A percentile compares a stretch with the other conserved stretches of the same genome.
Evolutionary conservation across 2,329 filamentous ascomycete genomes (phyloP).

Genomic region (Boeremia exigua): DNA sequence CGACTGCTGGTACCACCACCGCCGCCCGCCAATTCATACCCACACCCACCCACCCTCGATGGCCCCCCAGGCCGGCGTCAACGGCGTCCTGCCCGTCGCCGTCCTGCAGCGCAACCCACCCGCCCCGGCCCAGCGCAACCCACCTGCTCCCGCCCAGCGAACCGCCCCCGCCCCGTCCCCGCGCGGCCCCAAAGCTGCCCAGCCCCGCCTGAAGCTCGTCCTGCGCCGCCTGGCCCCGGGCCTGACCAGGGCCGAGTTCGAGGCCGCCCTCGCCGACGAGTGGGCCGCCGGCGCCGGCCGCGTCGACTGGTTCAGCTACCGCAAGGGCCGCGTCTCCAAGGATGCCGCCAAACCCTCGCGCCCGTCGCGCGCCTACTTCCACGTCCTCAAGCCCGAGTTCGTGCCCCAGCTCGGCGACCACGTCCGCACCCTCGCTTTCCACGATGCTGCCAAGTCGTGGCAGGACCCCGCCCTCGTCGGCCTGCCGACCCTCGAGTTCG

Average conservation of each 20-base stretch:
- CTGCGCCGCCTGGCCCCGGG: slow-evolving; percentile 85
- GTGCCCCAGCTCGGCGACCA: slow-evolving; percentile 71
- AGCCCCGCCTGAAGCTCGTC: slow-evolving; percentile 79
- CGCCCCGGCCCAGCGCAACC: slow-evolving; percentile 38
- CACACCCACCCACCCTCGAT: slow-evolving; percentile 18
- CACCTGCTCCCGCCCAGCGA: slow-evolving; percentile 44
- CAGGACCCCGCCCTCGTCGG: slow-evolving; percentile 76
- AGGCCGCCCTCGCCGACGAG: slow-evolving; percentile 72
- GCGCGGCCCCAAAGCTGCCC: slow-evolving; percentile 51
- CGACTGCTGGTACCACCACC: too few relatives aligned
- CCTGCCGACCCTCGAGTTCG: slow-evolving; percentile 80
- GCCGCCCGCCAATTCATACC: too few relatives aligned
- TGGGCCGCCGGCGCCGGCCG: slow-evolving; percentile 84
- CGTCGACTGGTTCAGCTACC: slow-evolving; percentile 82
- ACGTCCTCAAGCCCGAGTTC: slow-evolving; percentile 74
- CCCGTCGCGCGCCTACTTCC: slow-evolving; percentile 81
- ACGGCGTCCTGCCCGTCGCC: slow-evolving; percentile 48
- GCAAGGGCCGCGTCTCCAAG: slow-evolving; percentile 77
- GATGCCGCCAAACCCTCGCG: slow-evolving; percentile 82
- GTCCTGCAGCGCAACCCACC: slow-evolving; percentile 46
- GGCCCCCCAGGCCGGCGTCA: slow-evolving; percentile 42
- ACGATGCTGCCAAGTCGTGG: slow-evolving; percentile 80
- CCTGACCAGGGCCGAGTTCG: slow-evolving; percentile 80
- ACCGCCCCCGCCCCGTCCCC: slow-evolving; percentile 37
- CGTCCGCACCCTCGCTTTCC: slow-evolving; percentile 73